These are phyloP conservation scores for Trypanosoma congolense DNA, from an alignment of 208 protist species.

Conservation along the genomic window DNA sequence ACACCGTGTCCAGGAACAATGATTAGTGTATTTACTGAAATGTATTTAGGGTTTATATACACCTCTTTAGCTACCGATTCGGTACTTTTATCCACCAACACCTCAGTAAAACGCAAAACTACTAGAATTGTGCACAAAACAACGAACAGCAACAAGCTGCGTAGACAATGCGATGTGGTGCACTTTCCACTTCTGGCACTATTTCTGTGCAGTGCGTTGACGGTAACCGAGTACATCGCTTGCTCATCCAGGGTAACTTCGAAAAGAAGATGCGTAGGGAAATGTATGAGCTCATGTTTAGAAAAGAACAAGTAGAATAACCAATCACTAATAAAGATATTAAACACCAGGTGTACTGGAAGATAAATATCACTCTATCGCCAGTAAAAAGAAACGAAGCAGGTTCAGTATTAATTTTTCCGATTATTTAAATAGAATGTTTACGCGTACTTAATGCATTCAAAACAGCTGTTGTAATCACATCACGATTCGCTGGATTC, in stretches of 20 bases:
- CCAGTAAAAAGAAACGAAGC: not conserved
- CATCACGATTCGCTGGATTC: constrained; percentile 26
- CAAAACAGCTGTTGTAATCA: constrained; percentile 20
- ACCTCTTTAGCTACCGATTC: too few species aligned
- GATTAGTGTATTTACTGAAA: constrained; percentile 21
- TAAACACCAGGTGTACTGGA: too few species aligned
- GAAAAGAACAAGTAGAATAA: too few species aligned
- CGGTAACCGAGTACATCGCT: not conserved
- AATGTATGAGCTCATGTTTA: too few species aligned
- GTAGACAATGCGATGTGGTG: too few species aligned
- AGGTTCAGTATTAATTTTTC: not conserved
- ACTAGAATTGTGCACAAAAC: too few species aligned
- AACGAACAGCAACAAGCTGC: too few species aligned
- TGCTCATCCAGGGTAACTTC: not conserved
- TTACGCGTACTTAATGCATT: constrained; percentile 15
- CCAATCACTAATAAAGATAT: too few species aligned
- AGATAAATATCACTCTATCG: not conserved
- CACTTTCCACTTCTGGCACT: not conserved
- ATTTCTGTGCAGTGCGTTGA: not conserved
- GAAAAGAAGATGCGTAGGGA: constrained; percentile 6
- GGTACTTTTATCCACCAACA: not conserved
- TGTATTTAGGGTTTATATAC: constrained; percentile 7
- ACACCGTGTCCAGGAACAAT: constrained; percentile 41
- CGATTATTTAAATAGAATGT: constrained; percentile 2
- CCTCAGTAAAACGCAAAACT: too few species aligned